phyloP scores from a whole-genome alignment of 2,329 filamentous ascomycete species.

The Aspergillus viridinutans region DNA sequence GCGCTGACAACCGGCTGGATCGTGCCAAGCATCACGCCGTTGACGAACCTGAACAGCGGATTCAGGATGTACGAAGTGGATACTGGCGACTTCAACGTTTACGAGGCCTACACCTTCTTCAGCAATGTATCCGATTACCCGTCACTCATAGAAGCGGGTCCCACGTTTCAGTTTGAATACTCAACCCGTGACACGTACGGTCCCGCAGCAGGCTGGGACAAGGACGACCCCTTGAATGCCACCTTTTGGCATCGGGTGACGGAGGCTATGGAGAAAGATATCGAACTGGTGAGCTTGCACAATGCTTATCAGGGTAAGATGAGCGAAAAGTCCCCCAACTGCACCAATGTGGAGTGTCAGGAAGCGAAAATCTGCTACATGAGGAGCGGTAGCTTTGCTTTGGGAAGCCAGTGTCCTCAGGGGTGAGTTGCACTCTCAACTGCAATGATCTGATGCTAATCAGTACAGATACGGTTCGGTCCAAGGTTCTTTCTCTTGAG shows the following conservation, averaged over 20 bases:
- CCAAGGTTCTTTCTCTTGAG: conserved; percentile 33
- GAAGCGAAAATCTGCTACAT: conserved; percentile 58
- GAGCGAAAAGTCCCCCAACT: conserved; percentile 49
- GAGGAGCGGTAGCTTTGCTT: conserved; percentile 50
- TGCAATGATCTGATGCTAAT: conserved; percentile 4
- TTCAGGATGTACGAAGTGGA: conserved; percentile 55
- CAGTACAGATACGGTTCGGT: conserved; percentile 35
- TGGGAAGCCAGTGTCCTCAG: conserved; percentile 51
- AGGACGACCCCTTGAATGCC: conserved; percentile 51
- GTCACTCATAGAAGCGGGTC: conserved; percentile 39
- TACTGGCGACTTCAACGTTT: conserved; percentile 50
- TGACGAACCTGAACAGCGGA: conserved; percentile 53
- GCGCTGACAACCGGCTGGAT: conserved; percentile 52
- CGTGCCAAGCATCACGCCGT: conserved; percentile 48
- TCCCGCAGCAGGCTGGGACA: conserved; percentile 42
- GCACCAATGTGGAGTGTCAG: conserved; percentile 49
- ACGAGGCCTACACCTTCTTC: conserved; percentile 52
- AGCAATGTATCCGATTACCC: conserved; percentile 48
- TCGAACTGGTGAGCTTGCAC: conserved; percentile 46
- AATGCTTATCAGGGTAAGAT: conserved; percentile 53
- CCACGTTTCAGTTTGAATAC: conserved; percentile 49
- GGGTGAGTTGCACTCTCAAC: conserved; percentile 34
- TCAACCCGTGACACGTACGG: conserved; percentile 50
- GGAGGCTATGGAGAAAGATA: conserved; percentile 53
- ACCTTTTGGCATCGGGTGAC: conserved; percentile 59